Evolutionary conservation across 2,329 filamentous ascomycete species (phyloP).

Genomic region (Botrytis galanthina): DNA sequence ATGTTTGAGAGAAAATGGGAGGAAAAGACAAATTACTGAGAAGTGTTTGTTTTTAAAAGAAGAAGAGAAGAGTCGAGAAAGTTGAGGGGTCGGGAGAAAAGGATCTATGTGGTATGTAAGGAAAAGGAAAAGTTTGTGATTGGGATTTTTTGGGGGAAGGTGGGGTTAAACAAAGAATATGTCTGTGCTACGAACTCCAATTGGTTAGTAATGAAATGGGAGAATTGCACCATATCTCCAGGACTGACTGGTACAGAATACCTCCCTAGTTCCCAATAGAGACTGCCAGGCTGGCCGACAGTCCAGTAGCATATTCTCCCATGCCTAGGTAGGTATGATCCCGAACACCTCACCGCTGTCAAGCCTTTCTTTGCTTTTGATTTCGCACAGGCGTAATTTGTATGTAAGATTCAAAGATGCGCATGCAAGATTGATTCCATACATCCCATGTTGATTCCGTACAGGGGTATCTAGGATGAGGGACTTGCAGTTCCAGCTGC

Average conservation of each 20-base stretch:
- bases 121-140: constrained; percentile 19
- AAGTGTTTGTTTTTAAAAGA: constrained; percentile 58
- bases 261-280: background rate
- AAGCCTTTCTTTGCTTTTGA: background rate
- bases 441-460: background rate
- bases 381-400: background rate
- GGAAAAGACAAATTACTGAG: constrained; percentile 33
- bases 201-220: background rate
- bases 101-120: background rate
- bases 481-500: background rate
- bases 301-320: background rate
- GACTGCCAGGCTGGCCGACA: background rate
- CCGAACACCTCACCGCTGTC: background rate
- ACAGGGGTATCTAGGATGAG: background rate
- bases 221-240: constrained; percentile 10
- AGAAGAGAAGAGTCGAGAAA: constrained; percentile 43
- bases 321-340: background rate
- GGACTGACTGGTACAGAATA: background rate
- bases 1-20: constrained; percentile 44
- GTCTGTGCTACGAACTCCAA: constrained; percentile 4
- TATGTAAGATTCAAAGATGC: background rate
- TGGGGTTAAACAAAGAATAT: constrained; percentile 20
- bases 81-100: constrained; percentile 22
- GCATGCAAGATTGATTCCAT: background rate
- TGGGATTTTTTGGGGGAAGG: constrained; percentile 12